Base-by-base conservation (phyloP, 139 green algal genomes). In the Pleodorina starrii region DNA sequence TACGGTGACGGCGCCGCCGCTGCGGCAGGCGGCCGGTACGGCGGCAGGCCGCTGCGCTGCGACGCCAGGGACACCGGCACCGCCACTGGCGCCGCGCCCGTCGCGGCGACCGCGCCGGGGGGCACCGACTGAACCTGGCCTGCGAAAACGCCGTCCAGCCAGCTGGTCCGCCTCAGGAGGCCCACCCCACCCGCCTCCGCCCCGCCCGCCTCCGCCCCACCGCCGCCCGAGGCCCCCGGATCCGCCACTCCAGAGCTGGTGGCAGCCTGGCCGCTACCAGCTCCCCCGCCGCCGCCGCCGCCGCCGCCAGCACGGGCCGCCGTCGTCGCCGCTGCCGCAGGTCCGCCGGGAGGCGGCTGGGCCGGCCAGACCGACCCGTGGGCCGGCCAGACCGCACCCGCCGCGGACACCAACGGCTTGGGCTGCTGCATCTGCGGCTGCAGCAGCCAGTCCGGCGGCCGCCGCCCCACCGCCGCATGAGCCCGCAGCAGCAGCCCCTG, bases 381-480 rank as follows among this genome's bases (percentile, higher is more conserved):
- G n/a, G n/a, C n/a, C n/a, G n/a, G n/a, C n/a, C n/a, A n/a, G n/a
- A n/a, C n/a, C n/a, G n/a, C n/a, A n/a, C n/a, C n/a, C n/a, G n/a
- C n/a, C n/a, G n/a, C n/a, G n/a, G n/a, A n/a, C n/a, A n/a, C n/a
- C n/a, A 66, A 66, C 54, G 54, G 29, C 21, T 25, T 66, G 54
- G 54, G 54, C 3, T 5, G 54, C 1, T 38, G 19, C 63, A 73
- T 19, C 63, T 38, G 14, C 63, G 21, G 21, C 32, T n/a, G 77
- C 71, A 36, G 32, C 60, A 87, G 59, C 80, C 59, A 76, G 35
- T 29, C 25, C 42, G 80, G 60, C 63, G 80, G 83, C 63, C 25
- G 48, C 66, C 36, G 16, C 23, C 71, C 84, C 21, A 38, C 29
- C 40, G 50, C 48, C 32, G 11, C 66, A 4, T 29, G 43, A 21